Percentiles rank a stretch among this genome's conserved stretches.
These are phyloP conservation scores for Pseudogymnoascus sp. DNA, from an alignment of 2,329 filamentous ascomycete species.

Conservation along the genomic window DNA sequence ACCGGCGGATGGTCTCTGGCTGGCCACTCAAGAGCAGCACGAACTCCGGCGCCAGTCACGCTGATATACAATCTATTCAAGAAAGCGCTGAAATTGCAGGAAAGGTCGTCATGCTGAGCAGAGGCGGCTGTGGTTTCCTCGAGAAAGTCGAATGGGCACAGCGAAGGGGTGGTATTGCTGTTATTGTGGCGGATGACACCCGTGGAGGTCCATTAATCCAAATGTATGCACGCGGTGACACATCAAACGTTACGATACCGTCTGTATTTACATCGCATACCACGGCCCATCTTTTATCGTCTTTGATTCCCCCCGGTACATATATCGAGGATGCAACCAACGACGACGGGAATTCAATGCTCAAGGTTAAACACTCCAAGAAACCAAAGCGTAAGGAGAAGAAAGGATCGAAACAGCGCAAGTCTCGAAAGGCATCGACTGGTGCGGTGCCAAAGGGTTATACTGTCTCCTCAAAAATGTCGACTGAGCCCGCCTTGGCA, in stretches of 20 bases:
- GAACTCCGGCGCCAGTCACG: constrained; percentile 44
- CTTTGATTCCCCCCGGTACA: constrained; percentile 68
- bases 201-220: constrained; percentile 85
- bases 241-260: constrained; percentile 89
- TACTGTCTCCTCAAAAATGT: background rate
- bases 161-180: constrained; percentile 75
- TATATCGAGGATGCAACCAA: constrained; percentile 55
- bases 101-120: constrained; percentile 84
- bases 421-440: constrained; percentile 6
- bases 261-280: constrained; percentile 93
- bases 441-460: constrained; percentile 14
- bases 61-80: constrained; percentile 86
- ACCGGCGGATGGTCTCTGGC: background rate
- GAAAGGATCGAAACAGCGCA: constrained; percentile 26
- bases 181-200: constrained; percentile 92
- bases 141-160: constrained; percentile 98
- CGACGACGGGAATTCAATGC: constrained; percentile 51
- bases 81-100: constrained; percentile 88
- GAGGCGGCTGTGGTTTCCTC: constrained; percentile 90
- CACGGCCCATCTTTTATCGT: constrained; percentile 86
- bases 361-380: constrained; percentile 45
- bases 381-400: constrained; percentile 25
- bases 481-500: background rate
- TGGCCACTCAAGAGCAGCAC: constrained; percentile 18
- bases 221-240: constrained; percentile 97